Evolutionary conservation across 2,329 filamentous ascomycete species (phyloP).

Genomic region (Colletotrichum australisinense): DNA sequence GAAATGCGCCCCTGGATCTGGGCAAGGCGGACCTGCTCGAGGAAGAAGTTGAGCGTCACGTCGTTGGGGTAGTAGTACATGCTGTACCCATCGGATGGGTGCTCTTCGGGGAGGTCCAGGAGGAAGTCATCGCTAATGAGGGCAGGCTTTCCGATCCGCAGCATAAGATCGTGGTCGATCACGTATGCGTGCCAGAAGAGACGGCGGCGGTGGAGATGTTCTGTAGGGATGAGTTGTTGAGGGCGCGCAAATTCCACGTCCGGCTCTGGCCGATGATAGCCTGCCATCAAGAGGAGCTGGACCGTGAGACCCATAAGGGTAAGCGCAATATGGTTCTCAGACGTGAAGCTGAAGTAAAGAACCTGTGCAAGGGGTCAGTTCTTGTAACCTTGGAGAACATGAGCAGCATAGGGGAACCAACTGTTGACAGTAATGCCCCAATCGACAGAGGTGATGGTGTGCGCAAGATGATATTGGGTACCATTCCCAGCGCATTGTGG

Average conservation of each 20-base stretch:
- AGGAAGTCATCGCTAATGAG: constrained; percentile 32
- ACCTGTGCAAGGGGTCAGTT: background rate
- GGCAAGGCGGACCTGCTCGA: constrained; percentile 29
- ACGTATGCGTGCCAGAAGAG: constrained; percentile 28
- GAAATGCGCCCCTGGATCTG: constrained; percentile 25
- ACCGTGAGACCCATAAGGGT: constrained; percentile 12
- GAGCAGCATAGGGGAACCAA: background rate
- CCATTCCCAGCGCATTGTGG: constrained; percentile 26
- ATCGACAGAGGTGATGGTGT: constrained; percentile 20
- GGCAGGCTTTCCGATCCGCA: constrained; percentile 29
- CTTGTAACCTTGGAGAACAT: background rate
- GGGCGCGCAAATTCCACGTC: background rate
- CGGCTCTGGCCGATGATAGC: constrained; percentile 14
- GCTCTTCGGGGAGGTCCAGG: constrained; percentile 28
- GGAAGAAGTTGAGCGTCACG: constrained; percentile 28
- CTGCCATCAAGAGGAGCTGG: constrained; percentile 20
- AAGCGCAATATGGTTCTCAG: constrained; percentile 22
- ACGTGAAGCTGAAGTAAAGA: constrained; percentile 22
- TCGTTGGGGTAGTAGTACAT: constrained; percentile 28
- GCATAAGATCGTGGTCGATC: constrained; percentile 24
- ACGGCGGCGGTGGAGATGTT: constrained; percentile 18
- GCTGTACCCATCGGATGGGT: constrained; percentile 26
- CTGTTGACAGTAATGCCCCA: constrained; percentile 15
- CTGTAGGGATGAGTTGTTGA: background rate
- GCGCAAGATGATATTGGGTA: constrained; percentile 21